phyloP scores from a whole-genome alignment of 495 filamentous ascomycete genomes.

The Tuber calosporum region DNA sequence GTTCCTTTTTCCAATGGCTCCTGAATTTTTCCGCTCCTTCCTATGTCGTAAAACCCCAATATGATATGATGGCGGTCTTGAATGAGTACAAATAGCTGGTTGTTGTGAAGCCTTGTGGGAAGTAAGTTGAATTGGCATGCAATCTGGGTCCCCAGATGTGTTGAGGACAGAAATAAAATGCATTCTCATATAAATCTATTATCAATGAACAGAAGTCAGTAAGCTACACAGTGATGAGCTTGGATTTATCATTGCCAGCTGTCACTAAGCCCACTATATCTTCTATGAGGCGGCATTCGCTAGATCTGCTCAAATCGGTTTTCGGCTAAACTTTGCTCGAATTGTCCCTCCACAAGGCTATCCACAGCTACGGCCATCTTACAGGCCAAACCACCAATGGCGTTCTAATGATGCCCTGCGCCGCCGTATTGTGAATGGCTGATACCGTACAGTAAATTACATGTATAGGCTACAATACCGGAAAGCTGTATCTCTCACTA shows the following conservation, averaged over 20 bases:
- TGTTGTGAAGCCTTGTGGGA: background rate
- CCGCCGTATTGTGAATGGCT: too few species aligned
- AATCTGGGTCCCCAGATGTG: background rate
- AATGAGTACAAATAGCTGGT: background rate
- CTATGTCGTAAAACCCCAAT: background rate
- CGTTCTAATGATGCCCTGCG: too few species aligned
- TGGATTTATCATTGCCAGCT: background rate
- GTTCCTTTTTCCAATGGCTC: background rate
- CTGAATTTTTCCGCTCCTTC: background rate
- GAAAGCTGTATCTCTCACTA: too few species aligned
- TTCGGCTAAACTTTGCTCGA: background rate
- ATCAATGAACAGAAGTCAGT: background rate
- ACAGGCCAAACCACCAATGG: background rate
- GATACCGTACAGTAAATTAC: too few species aligned
- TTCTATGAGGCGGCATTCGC: background rate
- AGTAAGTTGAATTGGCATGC: background rate
- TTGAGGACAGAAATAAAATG: background rate
- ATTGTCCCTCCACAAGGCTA: background rate
- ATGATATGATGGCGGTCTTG: background rate
- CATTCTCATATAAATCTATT: background rate
- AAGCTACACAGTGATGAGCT: background rate
- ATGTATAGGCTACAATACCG: too few species aligned
- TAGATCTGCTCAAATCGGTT: background rate
- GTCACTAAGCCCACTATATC: background rate
- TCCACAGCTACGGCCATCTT: background rate